Conservation (phyloP, 192 early-diverging fungal genomes). For the Linnemannia zychae region DNA sequence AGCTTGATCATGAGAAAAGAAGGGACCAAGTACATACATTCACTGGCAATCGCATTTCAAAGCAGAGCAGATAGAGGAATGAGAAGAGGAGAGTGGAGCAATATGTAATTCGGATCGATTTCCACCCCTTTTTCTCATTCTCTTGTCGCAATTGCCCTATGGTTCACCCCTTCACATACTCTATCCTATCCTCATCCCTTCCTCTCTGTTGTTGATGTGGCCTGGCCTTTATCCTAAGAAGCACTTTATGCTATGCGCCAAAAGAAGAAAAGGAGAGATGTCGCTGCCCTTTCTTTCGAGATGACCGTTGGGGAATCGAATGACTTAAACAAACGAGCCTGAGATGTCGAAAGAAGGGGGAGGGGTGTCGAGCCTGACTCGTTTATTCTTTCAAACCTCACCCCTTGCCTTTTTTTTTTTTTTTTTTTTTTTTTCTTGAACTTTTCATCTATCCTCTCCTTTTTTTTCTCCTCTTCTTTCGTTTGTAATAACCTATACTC, state of each 20-base stretch:
- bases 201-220: not conserved
- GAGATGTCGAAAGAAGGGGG: too few relatives aligned
- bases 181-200: not conserved
- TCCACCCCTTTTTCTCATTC: not conserved
- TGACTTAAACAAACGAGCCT: too few relatives aligned
- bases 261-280: not conserved
- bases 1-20: too few relatives aligned
- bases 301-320: not conserved
- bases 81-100: too few relatives aligned
- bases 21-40: too few relatives aligned
- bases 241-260: not conserved
- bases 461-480: not conserved
- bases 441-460: not conserved
- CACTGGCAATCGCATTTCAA: too few relatives aligned
- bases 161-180: not conserved
- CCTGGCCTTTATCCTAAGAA: not conserved
- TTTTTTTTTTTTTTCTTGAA: not conserved
- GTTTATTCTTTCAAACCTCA: not conserved
- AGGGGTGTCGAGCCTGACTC: not conserved
- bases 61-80: too few relatives aligned
- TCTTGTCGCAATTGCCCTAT: not conserved
- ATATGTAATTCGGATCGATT: too few relatives aligned
- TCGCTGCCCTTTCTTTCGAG: not conserved
- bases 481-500: not conserved
- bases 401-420: not conserved